Evolutionary conservation across 116 monocot species (phyloP).

Genomic region (Dioscorea cayenensis): DNA sequence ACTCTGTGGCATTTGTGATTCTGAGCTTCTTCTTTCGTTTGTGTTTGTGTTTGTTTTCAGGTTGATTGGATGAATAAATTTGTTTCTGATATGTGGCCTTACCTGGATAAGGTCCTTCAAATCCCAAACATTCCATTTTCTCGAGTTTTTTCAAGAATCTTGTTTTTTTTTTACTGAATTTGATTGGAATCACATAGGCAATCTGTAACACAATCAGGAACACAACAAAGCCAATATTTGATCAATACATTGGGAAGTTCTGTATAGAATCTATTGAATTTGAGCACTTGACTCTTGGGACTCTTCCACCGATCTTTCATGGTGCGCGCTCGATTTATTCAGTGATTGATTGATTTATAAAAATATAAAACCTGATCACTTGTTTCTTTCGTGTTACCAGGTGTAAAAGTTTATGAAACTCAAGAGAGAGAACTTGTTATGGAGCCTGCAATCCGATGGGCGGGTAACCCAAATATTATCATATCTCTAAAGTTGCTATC

Average conservation of each 20-base stretch:
- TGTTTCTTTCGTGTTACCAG: conserved; percentile 23
- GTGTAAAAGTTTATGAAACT: conserved; percentile 76
- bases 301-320: conserved; percentile 69
- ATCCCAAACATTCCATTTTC: neutral
- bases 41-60: conserved; percentile 31
- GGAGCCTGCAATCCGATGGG: conserved; percentile 69
- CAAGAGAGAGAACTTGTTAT: conserved; percentile 69
- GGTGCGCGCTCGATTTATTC: conserved; percentile 30
- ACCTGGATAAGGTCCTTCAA: conserved; percentile 65
- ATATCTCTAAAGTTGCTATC: conserved; percentile 39
- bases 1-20: neutral
- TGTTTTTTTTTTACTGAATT: neutral
- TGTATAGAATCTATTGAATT: conserved; percentile 64
- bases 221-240: conserved; percentile 64
- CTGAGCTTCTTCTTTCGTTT: neutral
- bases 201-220: conserved; percentile 54
- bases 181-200: conserved; percentile 34
- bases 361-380: neutral
- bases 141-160: neutral
- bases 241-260: conserved; percentile 74
- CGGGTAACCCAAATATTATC: conserved; percentile 58
- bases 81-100: conserved; percentile 74
- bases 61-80: conserved; percentile 90
- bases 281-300: conserved; percentile 61
- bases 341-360: neutral